Evolutionary conservation across 2,329 filamentous ascomycete genomes (phyloP).

Genomic region (Colletotrichum sp.): DNA sequence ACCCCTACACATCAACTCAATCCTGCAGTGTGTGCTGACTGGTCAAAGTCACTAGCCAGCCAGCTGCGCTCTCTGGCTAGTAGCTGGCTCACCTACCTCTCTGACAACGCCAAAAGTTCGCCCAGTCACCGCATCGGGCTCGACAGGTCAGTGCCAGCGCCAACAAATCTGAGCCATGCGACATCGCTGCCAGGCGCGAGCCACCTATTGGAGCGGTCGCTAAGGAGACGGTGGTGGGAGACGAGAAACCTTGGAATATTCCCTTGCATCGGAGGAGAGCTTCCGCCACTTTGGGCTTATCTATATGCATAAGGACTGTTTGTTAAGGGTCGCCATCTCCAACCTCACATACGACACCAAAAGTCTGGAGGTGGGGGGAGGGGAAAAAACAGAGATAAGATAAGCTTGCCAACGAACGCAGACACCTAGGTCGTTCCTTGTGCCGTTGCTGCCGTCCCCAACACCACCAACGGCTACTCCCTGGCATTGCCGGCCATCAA

Average conservation of each 20-base stretch:
- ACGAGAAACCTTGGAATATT: background rate
- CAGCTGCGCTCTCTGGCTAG: background rate
- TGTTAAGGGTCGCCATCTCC: constrained; percentile 1
- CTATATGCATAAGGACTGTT: background rate
- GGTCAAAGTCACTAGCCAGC: background rate
- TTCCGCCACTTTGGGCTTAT: constrained; percentile 5
- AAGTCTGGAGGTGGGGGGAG: background rate
- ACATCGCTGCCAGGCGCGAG: background rate
- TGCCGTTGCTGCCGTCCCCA: background rate
- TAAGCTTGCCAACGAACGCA: background rate
- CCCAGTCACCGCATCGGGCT: constrained; percentile 3
- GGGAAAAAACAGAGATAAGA: background rate
- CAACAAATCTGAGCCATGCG: background rate
- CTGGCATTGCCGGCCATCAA: background rate
- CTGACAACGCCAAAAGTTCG: constrained; percentile 1
- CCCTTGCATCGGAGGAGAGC: background rate
- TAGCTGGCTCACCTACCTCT: background rate
- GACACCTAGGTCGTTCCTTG: background rate
- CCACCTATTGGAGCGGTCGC: background rate
- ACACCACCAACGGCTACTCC: background rate
- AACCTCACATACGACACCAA: background rate
- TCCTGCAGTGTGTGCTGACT: background rate
- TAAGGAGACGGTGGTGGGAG: background rate
- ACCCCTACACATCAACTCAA: background rate
- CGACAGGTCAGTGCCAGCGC: background rate